Base-by-base conservation (phyloP, 805 yeast genomes). In the Tetrapisispora pingtungensis region DNA sequence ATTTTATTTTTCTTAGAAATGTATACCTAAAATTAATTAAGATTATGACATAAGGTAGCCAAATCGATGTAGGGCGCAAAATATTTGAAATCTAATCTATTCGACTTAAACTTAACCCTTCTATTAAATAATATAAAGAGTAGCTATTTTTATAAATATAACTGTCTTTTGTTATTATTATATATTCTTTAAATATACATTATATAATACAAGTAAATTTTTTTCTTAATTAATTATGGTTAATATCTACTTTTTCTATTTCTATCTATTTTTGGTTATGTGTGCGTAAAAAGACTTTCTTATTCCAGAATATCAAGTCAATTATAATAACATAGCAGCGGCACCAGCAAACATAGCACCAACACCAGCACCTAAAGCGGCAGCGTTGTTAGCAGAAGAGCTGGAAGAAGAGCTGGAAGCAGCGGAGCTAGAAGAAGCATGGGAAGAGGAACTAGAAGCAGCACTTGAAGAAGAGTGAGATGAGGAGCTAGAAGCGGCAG, bases 271-370 rank as follows among this genome's bases (percentile, higher is more conserved):
- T 24, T 22, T 14, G 18, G 26, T 8, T n/a, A n/a, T n/a, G 8
- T 22, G 5, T 26, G 19, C 8, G 14, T 22, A 36, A 10, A 15
- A 15, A n/a, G 17, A 32, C 17, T n/a, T n/a, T n/a, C 19, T 35
- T n/a, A 35, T n/a, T 3, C 12, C 10, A 35, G 14, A 26, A 12
- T 13, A 17, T 5, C 6, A 22, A n/a, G 38, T 35, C 20, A 26
- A n/a, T 35, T 41, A 41, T 20, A 41, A 34, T 22, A 41, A 41
- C 40, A 41, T 34, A 35, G 44, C 44, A 22, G 35, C 40, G 22
- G 40, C 44, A 41, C 39, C 44, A 18, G 40, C 44, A 31, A 42
- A 32, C 18, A 31, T 32, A 41, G 41, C 41, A 30, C 41, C 41
- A 15, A 38, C 26, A 38, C 41, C 41, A 40, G 43, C 38, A 33